phyloP scores from a whole-genome alignment of 2,329 filamentous ascomycete species.

The Fusarium protoensiforme region DNA sequence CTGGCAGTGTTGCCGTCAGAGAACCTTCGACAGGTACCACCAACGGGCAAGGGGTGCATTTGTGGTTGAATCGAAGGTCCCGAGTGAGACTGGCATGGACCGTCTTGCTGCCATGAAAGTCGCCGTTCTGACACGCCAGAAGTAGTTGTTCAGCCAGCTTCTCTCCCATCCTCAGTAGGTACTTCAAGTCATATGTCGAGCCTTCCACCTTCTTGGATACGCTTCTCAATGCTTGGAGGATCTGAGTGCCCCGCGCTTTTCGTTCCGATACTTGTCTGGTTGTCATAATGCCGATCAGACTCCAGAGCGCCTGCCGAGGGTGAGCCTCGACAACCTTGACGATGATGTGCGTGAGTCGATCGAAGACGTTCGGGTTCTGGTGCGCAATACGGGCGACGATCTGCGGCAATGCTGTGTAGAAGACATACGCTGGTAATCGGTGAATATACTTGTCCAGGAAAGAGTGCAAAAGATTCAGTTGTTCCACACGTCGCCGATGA shows the following conservation, averaged over 20 bases:
- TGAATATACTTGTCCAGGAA: constrained; percentile 84
- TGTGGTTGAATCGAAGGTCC: constrained; percentile 86
- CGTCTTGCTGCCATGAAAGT: constrained; percentile 75
- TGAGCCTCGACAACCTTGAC: constrained; percentile 87
- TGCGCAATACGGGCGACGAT: constrained; percentile 97
- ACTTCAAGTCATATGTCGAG: constrained; percentile 70
- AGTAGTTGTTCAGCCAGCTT: constrained; percentile 86
- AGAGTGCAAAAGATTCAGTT: constrained; percentile 75
- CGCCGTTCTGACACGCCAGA: constrained; percentile 80
- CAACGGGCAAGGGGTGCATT: constrained; percentile 82
- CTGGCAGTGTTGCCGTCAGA: constrained; percentile 84
- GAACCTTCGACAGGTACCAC: constrained; percentile 91
- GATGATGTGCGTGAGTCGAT: constrained; percentile 81
- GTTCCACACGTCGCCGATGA: constrained; percentile 67
- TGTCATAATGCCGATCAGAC: constrained; percentile 86
- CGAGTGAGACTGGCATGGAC: constrained; percentile 78
- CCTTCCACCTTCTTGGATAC: constrained; percentile 64
- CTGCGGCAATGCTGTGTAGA: constrained; percentile 87
- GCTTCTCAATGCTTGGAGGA: constrained; percentile 62
- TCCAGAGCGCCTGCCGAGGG: constrained; percentile 93
- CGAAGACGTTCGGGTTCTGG: constrained; percentile 80
- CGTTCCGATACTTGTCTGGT: constrained; percentile 78
- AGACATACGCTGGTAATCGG: constrained; percentile 78
- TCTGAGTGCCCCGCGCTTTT: constrained; percentile 61
- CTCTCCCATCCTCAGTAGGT: constrained; percentile 81